Conservation (phyloP, 768 basidiomycete genomes). For the Dentipellis sp. region DNA sequence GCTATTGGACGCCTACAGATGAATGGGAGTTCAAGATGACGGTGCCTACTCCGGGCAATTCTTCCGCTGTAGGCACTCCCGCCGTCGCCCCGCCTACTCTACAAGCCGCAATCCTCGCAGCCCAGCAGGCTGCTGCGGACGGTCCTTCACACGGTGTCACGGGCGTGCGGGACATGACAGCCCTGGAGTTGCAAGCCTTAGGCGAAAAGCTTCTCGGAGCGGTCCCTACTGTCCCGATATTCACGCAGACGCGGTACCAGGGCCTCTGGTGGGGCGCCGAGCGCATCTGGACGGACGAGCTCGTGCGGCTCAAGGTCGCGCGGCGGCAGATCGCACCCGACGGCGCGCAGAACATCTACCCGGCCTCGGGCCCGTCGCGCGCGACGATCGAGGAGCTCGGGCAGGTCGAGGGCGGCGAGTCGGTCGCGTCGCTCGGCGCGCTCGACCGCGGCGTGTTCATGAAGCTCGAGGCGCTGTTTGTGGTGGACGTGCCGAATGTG, state of each 20-base stretch:
- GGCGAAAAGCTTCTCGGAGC: constrained; percentile 16
- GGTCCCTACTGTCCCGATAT: constrained; percentile 16
- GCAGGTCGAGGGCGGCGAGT: constrained; percentile 6
- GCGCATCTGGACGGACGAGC: constrained; percentile 79
- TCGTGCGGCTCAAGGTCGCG: constrained; percentile 68
- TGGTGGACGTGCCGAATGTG: constrained; percentile 41
- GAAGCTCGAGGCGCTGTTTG: constrained; percentile 54
- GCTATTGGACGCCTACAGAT: constrained; percentile 65
- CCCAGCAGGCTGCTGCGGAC: background rate
- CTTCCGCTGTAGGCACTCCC: background rate
- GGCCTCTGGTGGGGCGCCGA: constrained; percentile 89
- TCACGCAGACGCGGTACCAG: constrained; percentile 55
- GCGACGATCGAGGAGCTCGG: constrained; percentile 14
- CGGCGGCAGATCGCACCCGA: constrained; percentile 57
- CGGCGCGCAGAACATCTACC: constrained; percentile 48
- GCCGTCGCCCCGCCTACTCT: background rate
- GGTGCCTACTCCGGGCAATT: constrained; percentile 18
- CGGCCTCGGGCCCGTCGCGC: constrained; percentile 47
- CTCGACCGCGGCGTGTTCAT: constrained; percentile 62
- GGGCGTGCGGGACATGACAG: constrained; percentile 15
- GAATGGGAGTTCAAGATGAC: constrained; percentile 56
- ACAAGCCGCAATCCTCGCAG: constrained; percentile 1
- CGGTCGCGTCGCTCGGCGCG: constrained; percentile 32
- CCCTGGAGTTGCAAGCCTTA: constrained; percentile 17
- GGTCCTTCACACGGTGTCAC: background rate